Conservation (phyloP, 305 asterid species). For the Solanum hybrid region DNA sequence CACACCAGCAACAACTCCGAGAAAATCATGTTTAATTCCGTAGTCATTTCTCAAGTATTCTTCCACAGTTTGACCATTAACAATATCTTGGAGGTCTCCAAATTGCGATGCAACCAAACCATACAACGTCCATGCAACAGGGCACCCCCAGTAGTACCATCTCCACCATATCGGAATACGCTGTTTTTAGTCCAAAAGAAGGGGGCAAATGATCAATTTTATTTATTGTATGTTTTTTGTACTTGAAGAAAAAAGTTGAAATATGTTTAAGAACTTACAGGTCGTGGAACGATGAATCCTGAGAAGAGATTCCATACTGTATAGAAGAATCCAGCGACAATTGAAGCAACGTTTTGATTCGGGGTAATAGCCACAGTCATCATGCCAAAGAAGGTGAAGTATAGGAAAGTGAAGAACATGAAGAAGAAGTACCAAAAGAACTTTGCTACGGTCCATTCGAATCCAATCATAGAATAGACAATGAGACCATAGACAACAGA, state of each 20-base stretch:
- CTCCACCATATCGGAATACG: constrained; percentile 63
- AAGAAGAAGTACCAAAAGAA: constrained; percentile 40
- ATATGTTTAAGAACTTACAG: constrained; percentile 21
- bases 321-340: constrained; percentile 25
- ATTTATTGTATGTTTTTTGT: not conserved
- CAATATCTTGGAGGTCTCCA: constrained; percentile 9
- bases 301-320: constrained; percentile 49
- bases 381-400: constrained; percentile 54
- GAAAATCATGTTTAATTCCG: constrained; percentile 17
- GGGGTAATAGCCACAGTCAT: constrained; percentile 46
- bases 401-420: constrained; percentile 30
- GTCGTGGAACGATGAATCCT: constrained; percentile 47
- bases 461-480: constrained; percentile 50
- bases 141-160: constrained; percentile 46
- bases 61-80: constrained; percentile 16
- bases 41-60: not conserved
- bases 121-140: constrained; percentile 44
- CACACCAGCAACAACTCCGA: constrained; percentile 13
- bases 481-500: constrained; percentile 30
- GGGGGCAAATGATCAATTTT: not conserved
- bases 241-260: not conserved
- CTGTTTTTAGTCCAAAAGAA: constrained; percentile 13
- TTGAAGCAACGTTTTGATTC: constrained; percentile 32
- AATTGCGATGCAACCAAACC: constrained; percentile 44
- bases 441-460: constrained; percentile 42